Evolutionary conservation across 2,329 filamentous ascomycete species (phyloP), one percentile per base, ranked within the genome.

Genomic region (Mariannaea elegans): DNA sequence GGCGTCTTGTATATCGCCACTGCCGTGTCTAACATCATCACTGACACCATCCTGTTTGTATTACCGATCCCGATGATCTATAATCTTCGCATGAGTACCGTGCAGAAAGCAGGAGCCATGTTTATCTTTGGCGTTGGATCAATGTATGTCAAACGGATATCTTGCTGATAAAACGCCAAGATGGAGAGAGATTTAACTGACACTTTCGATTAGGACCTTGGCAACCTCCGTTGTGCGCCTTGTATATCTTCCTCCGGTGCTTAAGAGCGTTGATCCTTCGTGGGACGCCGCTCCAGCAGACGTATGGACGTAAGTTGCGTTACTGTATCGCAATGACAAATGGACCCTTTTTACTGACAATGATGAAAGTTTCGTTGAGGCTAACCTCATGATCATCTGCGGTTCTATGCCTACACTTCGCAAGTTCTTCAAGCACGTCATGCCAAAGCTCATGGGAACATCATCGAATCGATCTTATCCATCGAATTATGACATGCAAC

Each of bases 1-100:
- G 75, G 80, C n/a, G 71, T 76, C 2, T 77, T 84, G 23, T 84
- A 83, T 65, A 78, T 84, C 29, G 75, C 78, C 32, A 82, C 82
- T 13, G 80, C 81, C 0, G 77, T 75, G 3, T 71, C 80, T 16
- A 83, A 82, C 58, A 81, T 84, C 44, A 54, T 77, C 14, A 81
- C 80, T 7, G 81, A 84, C 63, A 49, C 84, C 4, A 63, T 83
- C 6, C 75, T 82, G 14, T 81, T 82, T 46, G 63, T 75, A 1
- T 65, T 84, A 2, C 82, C 82, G 0, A 75, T 84, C 24, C 78
- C 77, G 0, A 80, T 82, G 32, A 72, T 84, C 0, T 66, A 80
- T 23, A 73, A 72, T n/a, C 66, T 84, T 1, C 77, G 80, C 47
- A 76, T 84, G 32, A 80, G 81, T 0, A 63, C 65, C 21, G 77